Conservation (phyloP, 352 stramenopile species). For the Halophytophthora batemanensis region DNA sequence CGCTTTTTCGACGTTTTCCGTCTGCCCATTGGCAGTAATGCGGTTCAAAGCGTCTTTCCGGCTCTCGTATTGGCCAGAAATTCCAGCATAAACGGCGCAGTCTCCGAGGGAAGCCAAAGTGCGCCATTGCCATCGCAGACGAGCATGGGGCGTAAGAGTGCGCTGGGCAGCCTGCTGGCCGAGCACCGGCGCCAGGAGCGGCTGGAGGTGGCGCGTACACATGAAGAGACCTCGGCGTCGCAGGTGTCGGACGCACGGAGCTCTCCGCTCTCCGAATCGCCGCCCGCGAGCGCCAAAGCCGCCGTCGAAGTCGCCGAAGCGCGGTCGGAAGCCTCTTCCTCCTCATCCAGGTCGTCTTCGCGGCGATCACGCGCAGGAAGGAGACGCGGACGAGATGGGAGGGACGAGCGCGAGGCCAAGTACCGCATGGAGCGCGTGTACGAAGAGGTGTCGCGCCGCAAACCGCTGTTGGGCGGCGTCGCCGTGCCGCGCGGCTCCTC, state of each 20-base stretch:
- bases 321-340: not conserved
- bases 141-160: constrained; percentile 28
- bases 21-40: too few species aligned
- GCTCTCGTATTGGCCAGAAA: too few species aligned
- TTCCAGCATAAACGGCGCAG: too few species aligned
- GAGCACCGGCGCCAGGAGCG: constrained; percentile 27
- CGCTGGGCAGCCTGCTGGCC: constrained; percentile 22
- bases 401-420: constrained; percentile 23
- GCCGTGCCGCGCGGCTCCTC: constrained; percentile 18
- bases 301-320: constrained; percentile 17
- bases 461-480: constrained; percentile 17
- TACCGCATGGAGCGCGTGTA: constrained; percentile 56
- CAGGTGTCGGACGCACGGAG: not conserved
- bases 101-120: too few species aligned
- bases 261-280: constrained; percentile 1
- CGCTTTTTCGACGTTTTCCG: too few species aligned
- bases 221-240: not conserved
- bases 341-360: constrained; percentile 8
- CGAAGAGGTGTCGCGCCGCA: constrained; percentile 39
- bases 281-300: not conserved
- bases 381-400: constrained; percentile 4
- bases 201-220: not conserved
- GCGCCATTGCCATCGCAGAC: constrained; percentile 3
- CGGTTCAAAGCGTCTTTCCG: too few species aligned
- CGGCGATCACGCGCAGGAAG: not conserved